Evolutionary conservation across 2,329 filamentous ascomycete genomes (phyloP).

Genomic region (Ustulina deusta): DNA sequence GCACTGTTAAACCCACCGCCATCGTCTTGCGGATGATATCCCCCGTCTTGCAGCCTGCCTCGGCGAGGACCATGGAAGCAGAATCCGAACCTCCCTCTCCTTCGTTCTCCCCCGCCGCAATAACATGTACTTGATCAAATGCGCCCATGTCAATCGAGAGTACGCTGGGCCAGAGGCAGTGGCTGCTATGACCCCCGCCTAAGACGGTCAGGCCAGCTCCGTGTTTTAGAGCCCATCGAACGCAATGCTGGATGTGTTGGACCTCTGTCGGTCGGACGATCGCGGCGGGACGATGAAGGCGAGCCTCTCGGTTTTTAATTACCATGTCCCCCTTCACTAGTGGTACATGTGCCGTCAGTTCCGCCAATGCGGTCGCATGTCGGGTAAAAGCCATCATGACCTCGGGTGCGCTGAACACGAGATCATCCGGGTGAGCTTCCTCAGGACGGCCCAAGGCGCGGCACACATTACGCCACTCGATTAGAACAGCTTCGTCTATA

Average conservation of each 20-base stretch:
- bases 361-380: conserved; percentile 57
- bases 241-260: conserved; percentile 64
- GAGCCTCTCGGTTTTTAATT: conserved; percentile 66
- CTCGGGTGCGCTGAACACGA: conserved; percentile 63
- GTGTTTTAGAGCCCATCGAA: conserved; percentile 66
- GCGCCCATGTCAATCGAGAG: conserved; percentile 69
- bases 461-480: conserved; percentile 65
- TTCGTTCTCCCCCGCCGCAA: conserved; percentile 43
- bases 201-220: conserved; percentile 61
- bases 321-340: conserved; percentile 42
- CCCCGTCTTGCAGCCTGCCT: conserved; percentile 66
- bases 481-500: conserved; percentile 49
- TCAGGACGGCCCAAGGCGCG: conserved; percentile 59
- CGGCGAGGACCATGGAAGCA: conserved; percentile 60
- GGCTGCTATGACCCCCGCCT: conserved; percentile 70
- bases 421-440: conserved; percentile 51
- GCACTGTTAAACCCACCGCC: conserved; percentile 64
- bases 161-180: conserved; percentile 65
- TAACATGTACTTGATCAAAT: conserved; percentile 64
- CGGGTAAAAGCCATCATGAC: conserved; percentile 64
- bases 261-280: conserved; percentile 61
- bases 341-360: conserved; percentile 59
- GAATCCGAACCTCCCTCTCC: conserved; percentile 39
- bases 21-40: conserved; percentile 64
- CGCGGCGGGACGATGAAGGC: conserved; percentile 56